These are phyloP conservation scores for Lyophyllum shimeji DNA, from an alignment of 768 basidiomycete species.

Conservation along the genomic window DNA sequence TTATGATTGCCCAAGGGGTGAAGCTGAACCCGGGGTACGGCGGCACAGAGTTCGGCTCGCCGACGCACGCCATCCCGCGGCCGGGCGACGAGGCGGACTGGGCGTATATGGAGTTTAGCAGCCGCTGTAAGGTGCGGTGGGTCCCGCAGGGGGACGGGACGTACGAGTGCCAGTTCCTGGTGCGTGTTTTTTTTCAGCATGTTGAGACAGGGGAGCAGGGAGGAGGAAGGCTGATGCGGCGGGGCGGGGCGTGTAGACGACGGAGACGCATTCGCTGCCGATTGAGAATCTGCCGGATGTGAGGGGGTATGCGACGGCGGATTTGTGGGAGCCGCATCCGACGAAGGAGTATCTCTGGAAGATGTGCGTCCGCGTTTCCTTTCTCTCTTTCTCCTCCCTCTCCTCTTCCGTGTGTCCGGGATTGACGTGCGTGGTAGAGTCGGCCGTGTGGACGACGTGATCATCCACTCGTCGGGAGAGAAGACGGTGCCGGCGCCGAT, in stretches of 20 bases:
- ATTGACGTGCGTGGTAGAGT: slow-evolving; percentile 20
- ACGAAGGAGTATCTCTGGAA: slow-evolving; percentile 33
- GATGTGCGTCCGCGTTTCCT: slow-evolving; percentile 25
- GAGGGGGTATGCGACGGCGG: slow-evolving; percentile 36
- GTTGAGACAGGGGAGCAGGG: too few relatives aligned
- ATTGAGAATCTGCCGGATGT: slow-evolving; percentile 32
- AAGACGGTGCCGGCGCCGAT: slow-evolving; percentile 36
- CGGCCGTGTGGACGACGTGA: slow-evolving; percentile 40
- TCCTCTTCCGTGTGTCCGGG: not conserved
- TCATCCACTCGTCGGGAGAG: slow-evolving; percentile 34
- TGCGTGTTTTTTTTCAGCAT: slow-evolving; percentile 10
- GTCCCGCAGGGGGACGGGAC: slow-evolving; percentile 32
- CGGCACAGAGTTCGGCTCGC: slow-evolving; percentile 27
- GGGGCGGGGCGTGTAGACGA: slow-evolving; percentile 18
- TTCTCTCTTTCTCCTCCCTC: not conserved
- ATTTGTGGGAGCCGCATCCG: slow-evolving; percentile 35
- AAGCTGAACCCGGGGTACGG: slow-evolving; percentile 22
- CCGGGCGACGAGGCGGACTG: slow-evolving; percentile 26
- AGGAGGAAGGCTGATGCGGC: not conserved
- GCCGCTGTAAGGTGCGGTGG: slow-evolving; percentile 27
- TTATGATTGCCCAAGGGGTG: slow-evolving; percentile 26
- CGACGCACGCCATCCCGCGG: slow-evolving; percentile 3
- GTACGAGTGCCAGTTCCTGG: slow-evolving; percentile 38
- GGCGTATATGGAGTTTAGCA: slow-evolving; percentile 29
- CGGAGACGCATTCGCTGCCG: slow-evolving; percentile 22